phyloP scores from a whole-genome alignment of 2,329 filamentous ascomycete species.

The Penicillium psychrosexuale region DNA sequence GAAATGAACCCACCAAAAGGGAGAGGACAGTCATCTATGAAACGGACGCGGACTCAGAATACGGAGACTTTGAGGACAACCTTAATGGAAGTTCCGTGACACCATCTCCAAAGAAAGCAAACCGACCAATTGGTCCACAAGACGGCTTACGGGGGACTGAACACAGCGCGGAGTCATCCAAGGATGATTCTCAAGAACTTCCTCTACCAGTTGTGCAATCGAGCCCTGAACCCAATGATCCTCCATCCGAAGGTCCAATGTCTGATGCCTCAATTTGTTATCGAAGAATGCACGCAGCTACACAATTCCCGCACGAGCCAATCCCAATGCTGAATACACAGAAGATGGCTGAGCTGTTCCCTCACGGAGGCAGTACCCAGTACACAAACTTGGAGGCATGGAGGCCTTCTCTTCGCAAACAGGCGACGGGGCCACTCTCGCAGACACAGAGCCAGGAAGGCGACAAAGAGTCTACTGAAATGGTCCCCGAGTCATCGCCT shows the following conservation, averaged over 20 bases:
- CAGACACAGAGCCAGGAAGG: constrained; percentile 23
- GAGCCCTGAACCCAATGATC: constrained; percentile 24
- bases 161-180: constrained; percentile 10
- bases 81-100: constrained; percentile 13
- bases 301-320: constrained; percentile 38
- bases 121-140: background rate
- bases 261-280: constrained; percentile 40
- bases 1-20: constrained; percentile 8
- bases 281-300: constrained; percentile 34
- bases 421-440: constrained; percentile 10
- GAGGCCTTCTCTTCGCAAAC: constrained; percentile 4
- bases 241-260: constrained; percentile 27
- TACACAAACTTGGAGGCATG: constrained; percentile 5
- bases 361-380: constrained; percentile 26
- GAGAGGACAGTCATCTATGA: constrained; percentile 41
- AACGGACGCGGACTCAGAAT: constrained; percentile 42
- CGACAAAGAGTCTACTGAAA: constrained; percentile 28
- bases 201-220: constrained; percentile 26
- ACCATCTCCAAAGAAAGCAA: background rate
- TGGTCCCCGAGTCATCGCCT: constrained; percentile 43
- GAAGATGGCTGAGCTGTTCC: constrained; percentile 40
- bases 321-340: constrained; percentile 38
- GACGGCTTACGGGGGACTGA: constrained; percentile 2
- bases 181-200: constrained; percentile 33
- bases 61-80: constrained; percentile 27